phyloP scores from a whole-genome alignment of 768 basidiomycete genomes.

The Naganishia friedmannii region DNA sequence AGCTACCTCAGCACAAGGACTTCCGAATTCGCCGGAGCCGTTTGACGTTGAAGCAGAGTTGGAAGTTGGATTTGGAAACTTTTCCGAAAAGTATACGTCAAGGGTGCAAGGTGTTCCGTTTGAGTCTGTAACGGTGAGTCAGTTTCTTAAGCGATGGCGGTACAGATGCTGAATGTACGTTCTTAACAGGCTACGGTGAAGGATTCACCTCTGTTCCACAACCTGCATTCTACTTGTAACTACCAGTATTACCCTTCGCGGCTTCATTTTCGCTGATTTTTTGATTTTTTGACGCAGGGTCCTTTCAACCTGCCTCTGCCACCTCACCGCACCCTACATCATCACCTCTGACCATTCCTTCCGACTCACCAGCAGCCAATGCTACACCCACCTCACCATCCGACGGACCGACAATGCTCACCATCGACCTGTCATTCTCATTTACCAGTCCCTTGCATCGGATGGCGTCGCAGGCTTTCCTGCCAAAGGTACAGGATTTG shows the following conservation, averaged over 20 bases:
- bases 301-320: constrained; percentile 62
- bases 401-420: constrained; percentile 68
- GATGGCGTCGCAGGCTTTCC: constrained; percentile 75
- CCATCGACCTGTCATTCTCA: constrained; percentile 76
- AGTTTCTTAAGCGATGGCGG: background rate
- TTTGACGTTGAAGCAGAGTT: constrained; percentile 75
- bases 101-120: constrained; percentile 74
- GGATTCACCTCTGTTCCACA: constrained; percentile 46
- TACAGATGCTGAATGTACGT: background rate
- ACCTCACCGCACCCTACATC: constrained; percentile 54
- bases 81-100: constrained; percentile 83
- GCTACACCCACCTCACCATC: constrained; percentile 3
- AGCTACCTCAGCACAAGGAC: background rate
- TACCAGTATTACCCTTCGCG: background rate
- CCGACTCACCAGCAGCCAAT: constrained; percentile 16
- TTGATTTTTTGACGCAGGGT: constrained; percentile 12
- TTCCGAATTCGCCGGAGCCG: constrained; percentile 45
- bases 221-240: constrained; percentile 47
- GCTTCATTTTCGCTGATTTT: no score
- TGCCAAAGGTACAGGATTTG: constrained; percentile 77
- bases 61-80: constrained; percentile 79
- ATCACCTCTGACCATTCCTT: constrained; percentile 27
- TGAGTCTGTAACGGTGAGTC: constrained; percentile 69
- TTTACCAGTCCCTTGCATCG: constrained; percentile 86
- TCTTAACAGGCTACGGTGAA: constrained; percentile 43